phyloP scores from a whole-genome alignment of 31 red algal species.

The Porphyra umbilicalis region DNA sequence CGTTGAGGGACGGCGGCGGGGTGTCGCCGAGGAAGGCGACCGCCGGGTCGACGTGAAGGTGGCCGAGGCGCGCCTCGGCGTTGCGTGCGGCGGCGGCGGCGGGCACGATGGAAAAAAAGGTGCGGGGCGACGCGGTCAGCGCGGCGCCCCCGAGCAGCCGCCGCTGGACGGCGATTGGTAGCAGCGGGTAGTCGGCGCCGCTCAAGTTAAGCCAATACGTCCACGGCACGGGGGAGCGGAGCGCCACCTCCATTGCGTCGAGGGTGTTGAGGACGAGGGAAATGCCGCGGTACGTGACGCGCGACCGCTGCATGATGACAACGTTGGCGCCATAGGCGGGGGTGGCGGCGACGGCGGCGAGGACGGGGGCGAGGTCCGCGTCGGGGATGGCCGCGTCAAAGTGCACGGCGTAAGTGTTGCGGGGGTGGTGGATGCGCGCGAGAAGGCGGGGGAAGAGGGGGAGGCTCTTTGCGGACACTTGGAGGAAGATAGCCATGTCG shows the following conservation, averaged over 20 bases:
- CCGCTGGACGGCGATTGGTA: slow-evolving; percentile 5
- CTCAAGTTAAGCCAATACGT: slow-evolving; percentile 64
- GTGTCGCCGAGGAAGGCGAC: too few species aligned
- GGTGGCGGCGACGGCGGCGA: neutral
- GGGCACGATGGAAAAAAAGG: slow-evolving; percentile 18
- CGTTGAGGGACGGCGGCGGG: too few species aligned
- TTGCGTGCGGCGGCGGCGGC: slow-evolving; percentile 8
- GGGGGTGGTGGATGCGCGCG: slow-evolving; percentile 35
- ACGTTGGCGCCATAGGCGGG: slow-evolving; percentile 31
- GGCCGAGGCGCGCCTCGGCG: slow-evolving; percentile 10
- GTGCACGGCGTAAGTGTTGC: slow-evolving; percentile 66
- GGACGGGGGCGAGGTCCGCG: neutral
- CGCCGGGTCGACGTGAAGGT: slow-evolving; percentile 40
- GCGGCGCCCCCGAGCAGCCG: slow-evolving; percentile 14
- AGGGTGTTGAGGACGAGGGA: slow-evolving; percentile 66
- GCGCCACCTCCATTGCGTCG: slow-evolving; percentile 33
- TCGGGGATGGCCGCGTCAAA: slow-evolving; percentile 46
- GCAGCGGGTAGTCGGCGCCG: slow-evolving; percentile 74
- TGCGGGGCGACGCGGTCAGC: slow-evolving; percentile 1
- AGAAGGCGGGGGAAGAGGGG: slow-evolving; percentile 52
- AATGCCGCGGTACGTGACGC: slow-evolving; percentile 60
- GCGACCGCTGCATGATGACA: slow-evolving; percentile 26
- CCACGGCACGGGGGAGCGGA: slow-evolving; percentile 20
- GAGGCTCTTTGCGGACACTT: slow-evolving; percentile 20
- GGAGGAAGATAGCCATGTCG: slow-evolving; percentile 69